These are phyloP conservation scores for Pythium monospermum DNA, from an alignment of 352 stramenopile genomes.

Conservation along the genomic window DNA sequence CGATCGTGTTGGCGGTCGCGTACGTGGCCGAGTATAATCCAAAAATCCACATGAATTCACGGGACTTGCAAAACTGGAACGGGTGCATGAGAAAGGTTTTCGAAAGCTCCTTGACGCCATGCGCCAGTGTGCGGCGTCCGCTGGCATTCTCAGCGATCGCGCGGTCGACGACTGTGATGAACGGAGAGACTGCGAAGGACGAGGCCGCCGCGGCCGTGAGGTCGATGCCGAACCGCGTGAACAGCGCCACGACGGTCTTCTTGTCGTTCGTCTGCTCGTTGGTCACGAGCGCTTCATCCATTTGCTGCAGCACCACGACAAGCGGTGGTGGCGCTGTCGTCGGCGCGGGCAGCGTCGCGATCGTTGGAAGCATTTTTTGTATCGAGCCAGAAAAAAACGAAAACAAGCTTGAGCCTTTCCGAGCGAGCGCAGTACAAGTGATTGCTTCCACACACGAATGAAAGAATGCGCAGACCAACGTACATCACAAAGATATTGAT, in stretches of 20 bases:
- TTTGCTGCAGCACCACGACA: constrained; percentile 15
- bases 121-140: constrained; percentile 26
- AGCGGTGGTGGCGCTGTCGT: no score
- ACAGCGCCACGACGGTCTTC: constrained; percentile 8
- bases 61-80: constrained; percentile 36
- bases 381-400: no score
- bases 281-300: constrained; percentile 17
- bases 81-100: constrained; percentile 27
- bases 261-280: constrained; percentile 6
- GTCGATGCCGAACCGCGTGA: constrained; percentile 24
- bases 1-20: constrained; percentile 45
- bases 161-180: constrained; percentile 47
- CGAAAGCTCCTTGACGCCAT: constrained; percentile 28
- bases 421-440: no score
- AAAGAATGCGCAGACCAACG: no score
- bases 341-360: constrained; percentile 7
- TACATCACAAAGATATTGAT: no score
- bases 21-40: constrained; percentile 61
- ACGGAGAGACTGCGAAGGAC: constrained; percentile 34
- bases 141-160: constrained; percentile 49
- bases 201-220: constrained; percentile 20
- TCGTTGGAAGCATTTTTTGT: constrained; percentile 22
- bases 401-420: no score
- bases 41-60: constrained; percentile 59
- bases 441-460: no score